Evolutionary conservation across 768 basidiomycete species (phyloP).

Genomic region (Pleurotus sapidus): DNA sequence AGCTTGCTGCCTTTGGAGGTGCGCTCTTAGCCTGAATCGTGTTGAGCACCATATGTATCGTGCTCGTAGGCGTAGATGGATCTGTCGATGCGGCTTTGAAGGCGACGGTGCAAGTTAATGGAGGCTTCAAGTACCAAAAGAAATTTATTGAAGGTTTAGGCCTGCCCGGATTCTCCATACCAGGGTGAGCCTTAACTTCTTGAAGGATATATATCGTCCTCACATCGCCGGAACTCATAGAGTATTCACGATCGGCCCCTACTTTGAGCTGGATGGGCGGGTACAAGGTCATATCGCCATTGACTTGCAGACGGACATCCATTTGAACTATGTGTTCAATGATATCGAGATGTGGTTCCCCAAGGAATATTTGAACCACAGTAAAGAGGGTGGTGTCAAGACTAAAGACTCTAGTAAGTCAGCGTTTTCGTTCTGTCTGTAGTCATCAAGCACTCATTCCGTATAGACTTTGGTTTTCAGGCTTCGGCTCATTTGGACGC

Average conservation of each 20-base stretch:
- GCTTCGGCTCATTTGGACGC: background rate
- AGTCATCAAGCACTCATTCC: background rate
- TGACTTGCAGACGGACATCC: background rate
- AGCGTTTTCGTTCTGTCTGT: no score
- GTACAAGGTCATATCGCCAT: background rate
- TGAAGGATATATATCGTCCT: no score
- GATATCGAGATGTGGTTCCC: no score
- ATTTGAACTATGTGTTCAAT: background rate
- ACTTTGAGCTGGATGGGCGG: background rate
- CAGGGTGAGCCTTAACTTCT: no score
- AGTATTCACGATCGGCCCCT: no score
- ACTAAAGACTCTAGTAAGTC: background rate
- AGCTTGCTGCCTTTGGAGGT: conserved; percentile 22
- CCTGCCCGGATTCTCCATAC: no score
- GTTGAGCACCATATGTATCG: no score
- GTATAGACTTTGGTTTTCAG: background rate
- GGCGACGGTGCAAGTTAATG: background rate
- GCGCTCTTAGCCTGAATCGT: no score
- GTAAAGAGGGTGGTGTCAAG: background rate
- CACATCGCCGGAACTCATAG: no score
- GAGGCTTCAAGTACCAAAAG: background rate
- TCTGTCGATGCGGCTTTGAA: background rate
- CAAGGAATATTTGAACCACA: no score
- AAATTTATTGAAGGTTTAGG: background rate
- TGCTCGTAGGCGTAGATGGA: no score